Conservation (phyloP, 306 rosid species). For the Vigna nakashimae region DNA sequence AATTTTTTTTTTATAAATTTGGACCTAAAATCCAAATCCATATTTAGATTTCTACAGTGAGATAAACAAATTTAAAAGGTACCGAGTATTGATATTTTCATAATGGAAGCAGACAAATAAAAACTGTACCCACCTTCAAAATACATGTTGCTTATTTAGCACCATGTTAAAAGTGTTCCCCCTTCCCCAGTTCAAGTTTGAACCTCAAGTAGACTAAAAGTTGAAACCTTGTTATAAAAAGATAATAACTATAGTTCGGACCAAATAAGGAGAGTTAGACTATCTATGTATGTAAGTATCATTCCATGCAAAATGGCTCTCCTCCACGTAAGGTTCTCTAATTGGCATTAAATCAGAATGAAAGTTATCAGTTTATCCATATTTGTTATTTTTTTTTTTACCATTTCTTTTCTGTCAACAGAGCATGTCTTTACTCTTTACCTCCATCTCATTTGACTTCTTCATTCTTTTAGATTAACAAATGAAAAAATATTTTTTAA, state of each 20-base stretch:
- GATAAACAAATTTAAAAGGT: conserved; percentile 12
- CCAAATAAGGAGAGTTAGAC: conserved; percentile 23
- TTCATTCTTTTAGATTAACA: conserved; percentile 9
- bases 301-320: background rate
- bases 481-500: background rate
- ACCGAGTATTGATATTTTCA: conserved; percentile 9
- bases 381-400: background rate
- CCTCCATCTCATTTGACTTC: conserved; percentile 8
- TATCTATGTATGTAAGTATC: background rate
- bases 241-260: background rate
- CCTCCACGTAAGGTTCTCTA: conserved; percentile 12
- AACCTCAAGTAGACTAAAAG: conserved; percentile 23
- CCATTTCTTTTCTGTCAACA: conserved; percentile 13
- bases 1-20: conserved; percentile 5
- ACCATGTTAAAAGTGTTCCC: conserved; percentile 19
- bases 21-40: conserved; percentile 35
- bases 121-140: conserved; percentile 29
- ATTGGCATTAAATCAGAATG: background rate
- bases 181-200: conserved; percentile 23
- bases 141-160: conserved; percentile 24
- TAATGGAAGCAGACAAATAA: conserved; percentile 8
- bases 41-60: conserved; percentile 28
- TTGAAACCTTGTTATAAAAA: conserved; percentile 17
- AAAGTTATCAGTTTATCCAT: background rate
- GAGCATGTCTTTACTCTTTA: background rate